These are phyloP conservation scores for Penicillium sp. DNA, from an alignment of 2,329 filamentous ascomycete genomes.

Conservation along the genomic window DNA sequence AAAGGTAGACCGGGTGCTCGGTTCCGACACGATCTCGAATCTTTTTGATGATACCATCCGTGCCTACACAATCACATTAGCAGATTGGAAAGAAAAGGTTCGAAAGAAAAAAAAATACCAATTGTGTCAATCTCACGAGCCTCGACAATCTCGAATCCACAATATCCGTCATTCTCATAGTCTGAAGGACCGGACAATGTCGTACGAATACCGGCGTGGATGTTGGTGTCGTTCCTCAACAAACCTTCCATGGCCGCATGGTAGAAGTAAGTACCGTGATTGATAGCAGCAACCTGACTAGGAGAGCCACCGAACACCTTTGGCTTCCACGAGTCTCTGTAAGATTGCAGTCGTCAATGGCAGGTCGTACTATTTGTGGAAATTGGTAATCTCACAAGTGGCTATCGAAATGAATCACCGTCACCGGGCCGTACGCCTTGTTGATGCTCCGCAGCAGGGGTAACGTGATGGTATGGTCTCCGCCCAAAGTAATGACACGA, in stretches of 20 bases:
- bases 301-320: constrained; percentile 85
- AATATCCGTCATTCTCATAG: constrained; percentile 83
- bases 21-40: constrained; percentile 74
- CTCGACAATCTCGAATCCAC: constrained; percentile 79
- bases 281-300: constrained; percentile 71
- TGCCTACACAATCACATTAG: constrained; percentile 34
- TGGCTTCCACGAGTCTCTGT: constrained; percentile 64
- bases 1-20: constrained; percentile 73
- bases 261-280: constrained; percentile 88
- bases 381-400: constrained; percentile 47
- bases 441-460: constrained; percentile 57
- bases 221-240: constrained; percentile 77
- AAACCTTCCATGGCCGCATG: constrained; percentile 76
- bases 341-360: not conserved
- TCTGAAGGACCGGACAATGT: constrained; percentile 75
- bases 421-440: constrained; percentile 67
- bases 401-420: constrained; percentile 63
- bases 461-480: constrained; percentile 47
- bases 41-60: constrained; percentile 72
- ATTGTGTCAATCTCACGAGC: constrained; percentile 69
- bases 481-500: constrained; percentile 70
- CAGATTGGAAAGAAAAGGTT: not conserved
- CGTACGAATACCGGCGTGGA: constrained; percentile 83
- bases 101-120: constrained; percentile 28
- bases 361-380: not conserved